These are phyloP conservation scores for Metschnikowia reukaufii DNA, from an alignment of 805 yeast species.

Conservation along the genomic window DNA sequence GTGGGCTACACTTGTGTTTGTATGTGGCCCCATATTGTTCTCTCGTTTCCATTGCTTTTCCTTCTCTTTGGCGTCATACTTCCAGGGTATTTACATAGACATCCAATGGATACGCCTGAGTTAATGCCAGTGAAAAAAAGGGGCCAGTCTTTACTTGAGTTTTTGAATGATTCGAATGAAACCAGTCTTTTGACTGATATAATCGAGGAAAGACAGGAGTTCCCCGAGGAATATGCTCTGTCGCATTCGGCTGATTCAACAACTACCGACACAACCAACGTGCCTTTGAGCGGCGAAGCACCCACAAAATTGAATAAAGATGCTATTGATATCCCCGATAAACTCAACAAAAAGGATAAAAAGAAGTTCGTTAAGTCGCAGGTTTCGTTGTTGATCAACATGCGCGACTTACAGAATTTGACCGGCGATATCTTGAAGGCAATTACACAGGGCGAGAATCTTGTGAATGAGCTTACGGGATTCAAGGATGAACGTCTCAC, in stretches of 20 bases:
- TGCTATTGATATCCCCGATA: neutral
- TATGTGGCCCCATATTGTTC: conserved; percentile 65
- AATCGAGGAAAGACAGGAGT: conserved; percentile 18
- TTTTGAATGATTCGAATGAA: conserved; percentile 31
- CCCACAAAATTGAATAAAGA: conserved; percentile 1
- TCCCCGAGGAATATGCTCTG: conserved; percentile 12
- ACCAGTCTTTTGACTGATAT: conserved; percentile 35
- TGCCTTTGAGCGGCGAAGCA: conserved; percentile 1
- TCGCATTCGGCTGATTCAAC: conserved; percentile 10
- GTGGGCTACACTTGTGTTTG: conserved; percentile 66
- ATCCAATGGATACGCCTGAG: conserved; percentile 54
- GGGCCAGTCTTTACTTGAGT: conserved; percentile 55
- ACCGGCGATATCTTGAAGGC: conserved; percentile 53
- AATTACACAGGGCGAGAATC: conserved; percentile 52
- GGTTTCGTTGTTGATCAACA: conserved; percentile 52
- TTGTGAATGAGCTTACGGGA: conserved; percentile 62
- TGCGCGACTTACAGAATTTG: conserved; percentile 72
- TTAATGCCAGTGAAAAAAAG: conserved; percentile 46
- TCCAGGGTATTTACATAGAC: conserved; percentile 69
- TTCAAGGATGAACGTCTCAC: conserved; percentile 69
- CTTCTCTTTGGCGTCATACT: conserved; percentile 59
- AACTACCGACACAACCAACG: conserved; percentile 9
- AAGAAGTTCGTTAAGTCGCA: conserved; percentile 31
- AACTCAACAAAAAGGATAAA: conserved; percentile 17
- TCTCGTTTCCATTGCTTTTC: conserved; percentile 61